Evolutionary conservation across 2,329 filamentous ascomycete species (phyloP).

Genomic region (Colletotrichum destructivum): DNA sequence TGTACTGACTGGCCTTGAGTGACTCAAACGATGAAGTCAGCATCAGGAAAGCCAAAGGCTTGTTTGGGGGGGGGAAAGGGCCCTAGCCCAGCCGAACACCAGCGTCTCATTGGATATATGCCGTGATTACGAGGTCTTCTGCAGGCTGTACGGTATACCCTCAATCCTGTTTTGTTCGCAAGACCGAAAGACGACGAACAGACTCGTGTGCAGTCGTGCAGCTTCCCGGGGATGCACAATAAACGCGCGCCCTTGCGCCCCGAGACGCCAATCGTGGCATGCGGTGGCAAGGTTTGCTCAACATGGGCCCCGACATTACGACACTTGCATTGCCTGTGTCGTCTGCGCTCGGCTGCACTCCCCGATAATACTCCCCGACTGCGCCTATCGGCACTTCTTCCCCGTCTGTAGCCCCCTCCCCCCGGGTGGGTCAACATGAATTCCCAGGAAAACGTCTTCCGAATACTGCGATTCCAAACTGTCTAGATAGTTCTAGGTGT

Average conservation of each 20-base stretch:
- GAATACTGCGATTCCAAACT: too few relatives aligned
- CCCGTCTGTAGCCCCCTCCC: background rate
- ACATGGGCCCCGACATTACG: background rate
- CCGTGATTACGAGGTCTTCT: background rate
- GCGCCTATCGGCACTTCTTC: too few relatives aligned
- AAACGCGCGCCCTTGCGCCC: background rate
- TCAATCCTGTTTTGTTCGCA: background rate
- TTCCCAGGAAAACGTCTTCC: too few relatives aligned
- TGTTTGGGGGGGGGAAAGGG: too few relatives aligned
- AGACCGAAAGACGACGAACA: constrained; percentile 3
- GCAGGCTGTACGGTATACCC: background rate
- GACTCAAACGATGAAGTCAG: too few relatives aligned
- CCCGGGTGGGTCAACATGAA: too few relatives aligned
- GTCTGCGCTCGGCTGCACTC: too few relatives aligned
- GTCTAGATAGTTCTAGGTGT: too few relatives aligned
- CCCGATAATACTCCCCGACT: constrained; percentile 5
- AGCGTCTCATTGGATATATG: background rate
- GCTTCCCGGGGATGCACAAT: background rate
- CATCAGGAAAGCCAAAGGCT: too few relatives aligned
- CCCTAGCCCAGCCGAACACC: too few relatives aligned
- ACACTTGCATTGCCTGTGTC: too few relatives aligned
- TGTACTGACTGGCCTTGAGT: too few relatives aligned
- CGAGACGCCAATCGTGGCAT: background rate
- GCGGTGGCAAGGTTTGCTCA: constrained; percentile 17
- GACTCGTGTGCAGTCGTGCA: background rate